These are phyloP conservation scores for Phoma herbarum DNA, from an alignment of 2,329 filamentous ascomycete species.

Conservation along the genomic window DNA sequence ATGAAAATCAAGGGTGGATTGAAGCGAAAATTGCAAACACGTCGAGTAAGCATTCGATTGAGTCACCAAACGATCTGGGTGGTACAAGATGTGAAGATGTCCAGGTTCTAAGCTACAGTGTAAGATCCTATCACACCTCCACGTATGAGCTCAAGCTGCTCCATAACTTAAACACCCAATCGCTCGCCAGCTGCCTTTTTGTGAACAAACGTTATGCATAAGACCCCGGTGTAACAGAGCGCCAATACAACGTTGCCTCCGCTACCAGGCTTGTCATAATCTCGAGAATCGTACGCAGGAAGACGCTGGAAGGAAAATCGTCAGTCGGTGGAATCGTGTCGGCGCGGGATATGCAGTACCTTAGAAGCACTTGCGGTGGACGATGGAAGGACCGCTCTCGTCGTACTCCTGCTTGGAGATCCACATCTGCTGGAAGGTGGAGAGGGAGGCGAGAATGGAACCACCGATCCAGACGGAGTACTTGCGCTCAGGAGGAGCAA, in stretches of 20 bases:
- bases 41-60: slow-evolving; percentile 11
- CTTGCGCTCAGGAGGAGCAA: slow-evolving; percentile 99
- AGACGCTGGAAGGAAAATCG: slow-evolving; percentile 41
- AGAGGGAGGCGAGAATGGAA: slow-evolving; percentile 98
- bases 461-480: slow-evolving; percentile 99
- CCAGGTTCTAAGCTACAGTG: slow-evolving; percentile 53
- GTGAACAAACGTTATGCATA: slow-evolving; percentile 49
- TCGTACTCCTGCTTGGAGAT: slow-evolving; percentile 99
- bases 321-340: slow-evolving; percentile 30
- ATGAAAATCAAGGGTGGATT: not conserved
- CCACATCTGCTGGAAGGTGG: slow-evolving; percentile 99
- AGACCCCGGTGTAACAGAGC: slow-evolving; percentile 48
- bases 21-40: slow-evolving; percentile 1
- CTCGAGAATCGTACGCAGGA: slow-evolving; percentile 46
- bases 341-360: slow-evolving; percentile 57
- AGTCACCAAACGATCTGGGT: slow-evolving; percentile 10
- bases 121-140: slow-evolving; percentile 47
- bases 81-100: slow-evolving; percentile 42
- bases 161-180: slow-evolving; percentile 50
- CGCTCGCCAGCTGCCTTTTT: slow-evolving; percentile 51
- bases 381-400: slow-evolving; percentile 98
- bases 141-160: slow-evolving; percentile 47
- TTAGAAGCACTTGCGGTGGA: slow-evolving; percentile 99
- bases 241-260: slow-evolving; percentile 48
- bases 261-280: slow-evolving; percentile 51